Conservation (phyloP, 805 yeast genomes). For the Ogataea dorogensis region DNA sequence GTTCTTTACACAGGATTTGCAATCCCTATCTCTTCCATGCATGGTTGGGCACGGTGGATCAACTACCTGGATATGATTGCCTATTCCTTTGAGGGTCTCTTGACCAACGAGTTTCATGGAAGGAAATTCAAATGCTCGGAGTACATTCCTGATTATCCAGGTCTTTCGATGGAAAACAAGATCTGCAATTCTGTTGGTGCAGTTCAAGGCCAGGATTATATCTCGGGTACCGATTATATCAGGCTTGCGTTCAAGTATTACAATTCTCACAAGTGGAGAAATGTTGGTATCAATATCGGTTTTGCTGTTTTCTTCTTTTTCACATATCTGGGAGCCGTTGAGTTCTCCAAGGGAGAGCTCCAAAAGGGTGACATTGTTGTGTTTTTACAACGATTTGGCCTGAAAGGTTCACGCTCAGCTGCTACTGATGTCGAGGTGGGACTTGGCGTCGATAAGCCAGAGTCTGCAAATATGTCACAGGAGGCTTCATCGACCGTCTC, state of each 20-base stretch:
- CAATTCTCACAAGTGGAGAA: slow-evolving; percentile 71
- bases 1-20: slow-evolving; percentile 57
- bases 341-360: slow-evolving; percentile 54
- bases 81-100: slow-evolving; percentile 53
- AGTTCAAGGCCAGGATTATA: slow-evolving; percentile 33
- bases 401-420: too few species aligned
- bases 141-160: slow-evolving; percentile 46
- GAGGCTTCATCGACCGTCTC: slow-evolving; percentile 1
- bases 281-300: slow-evolving; percentile 62
- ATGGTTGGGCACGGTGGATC: slow-evolving; percentile 68
- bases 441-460: background rate
- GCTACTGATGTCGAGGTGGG: slow-evolving; percentile 26
- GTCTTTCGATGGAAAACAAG: slow-evolving; percentile 36
- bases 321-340: slow-evolving; percentile 52
- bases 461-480: background rate
- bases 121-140: slow-evolving; percentile 42
- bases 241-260: slow-evolving; percentile 49
- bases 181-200: slow-evolving; percentile 56
- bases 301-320: slow-evolving; percentile 51
- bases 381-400: slow-evolving; percentile 54
- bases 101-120: slow-evolving; percentile 54
- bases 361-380: slow-evolving; percentile 66
- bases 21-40: slow-evolving; percentile 53
- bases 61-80: slow-evolving; percentile 58
- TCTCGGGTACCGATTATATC: slow-evolving; percentile 53